phyloP scores from a whole-genome alignment of 1,139 yeast genomes.

The Protomyces gravidus region DNA sequence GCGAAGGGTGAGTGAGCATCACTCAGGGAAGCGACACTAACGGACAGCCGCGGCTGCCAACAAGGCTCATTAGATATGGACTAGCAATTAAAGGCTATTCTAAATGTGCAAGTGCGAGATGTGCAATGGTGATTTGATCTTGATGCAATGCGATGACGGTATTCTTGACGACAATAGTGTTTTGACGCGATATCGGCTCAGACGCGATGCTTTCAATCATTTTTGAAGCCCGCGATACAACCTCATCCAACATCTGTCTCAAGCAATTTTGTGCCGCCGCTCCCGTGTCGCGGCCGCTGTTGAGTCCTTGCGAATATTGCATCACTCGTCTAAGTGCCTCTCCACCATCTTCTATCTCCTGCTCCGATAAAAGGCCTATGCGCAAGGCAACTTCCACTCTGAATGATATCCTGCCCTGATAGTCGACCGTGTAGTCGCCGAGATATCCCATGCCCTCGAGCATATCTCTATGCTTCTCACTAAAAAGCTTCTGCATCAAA shows the following conservation, averaged over 20 bases:
- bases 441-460: conserved; percentile 14
- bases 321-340: neutral
- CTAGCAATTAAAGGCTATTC: neutral
- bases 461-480: neutral
- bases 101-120: neutral
- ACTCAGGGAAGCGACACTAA: neutral
- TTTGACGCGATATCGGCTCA: neutral
- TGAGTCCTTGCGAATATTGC: neutral
- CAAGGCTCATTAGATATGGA: neutral
- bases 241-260: neutral
- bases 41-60: neutral
- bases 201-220: neutral
- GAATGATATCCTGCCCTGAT: conserved; percentile 20
- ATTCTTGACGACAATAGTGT: neutral
- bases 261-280: neutral
- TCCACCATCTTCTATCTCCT: neutral
- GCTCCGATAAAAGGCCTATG: neutral
- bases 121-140: neutral
- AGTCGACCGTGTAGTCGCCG: conserved; percentile 25
- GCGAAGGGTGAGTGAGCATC: conserved; percentile 40
- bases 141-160: neutral
- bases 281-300: neutral
- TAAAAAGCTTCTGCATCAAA: neutral
- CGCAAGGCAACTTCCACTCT: conserved; percentile 28
- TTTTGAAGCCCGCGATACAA: neutral